Conservation (phyloP, 768 basidiomycete species). For the Phanerodontia chrysosporium region DNA sequence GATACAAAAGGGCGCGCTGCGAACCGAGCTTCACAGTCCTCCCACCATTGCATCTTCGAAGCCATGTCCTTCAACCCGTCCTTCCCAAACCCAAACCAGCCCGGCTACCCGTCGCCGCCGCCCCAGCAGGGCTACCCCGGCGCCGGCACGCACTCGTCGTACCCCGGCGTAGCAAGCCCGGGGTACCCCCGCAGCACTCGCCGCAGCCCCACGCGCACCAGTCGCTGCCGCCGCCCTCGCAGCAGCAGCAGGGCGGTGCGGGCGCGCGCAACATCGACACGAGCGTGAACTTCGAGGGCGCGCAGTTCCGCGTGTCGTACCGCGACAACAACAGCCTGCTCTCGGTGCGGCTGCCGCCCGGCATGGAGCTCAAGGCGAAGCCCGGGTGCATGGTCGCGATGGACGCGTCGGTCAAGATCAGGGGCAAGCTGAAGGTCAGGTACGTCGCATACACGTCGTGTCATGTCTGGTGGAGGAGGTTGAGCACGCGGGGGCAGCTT, state of each 20-base stretch:
- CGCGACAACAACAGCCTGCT: conserved; percentile 31
- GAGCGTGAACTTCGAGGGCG: conserved; percentile 25
- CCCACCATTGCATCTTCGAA: too few relatives aligned
- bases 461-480: neutral
- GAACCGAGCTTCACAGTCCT: too few relatives aligned
- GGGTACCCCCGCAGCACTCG: neutral
- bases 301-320: conserved; percentile 26
- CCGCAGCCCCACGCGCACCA: neutral
- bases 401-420: conserved; percentile 27
- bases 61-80: conserved; percentile 7
- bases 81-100: neutral
- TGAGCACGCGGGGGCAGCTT: conserved; percentile 14
- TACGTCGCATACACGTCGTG: neutral
- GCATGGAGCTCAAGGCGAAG: conserved; percentile 27
- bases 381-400: conserved; percentile 32
- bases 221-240: neutral
- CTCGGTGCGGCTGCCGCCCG: conserved; percentile 24
- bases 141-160: neutral
- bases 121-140: neutral
- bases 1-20: neutral
- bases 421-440: conserved; percentile 21
- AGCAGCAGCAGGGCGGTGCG: neutral
- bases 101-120: neutral
- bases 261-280: conserved; percentile 13
- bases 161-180: neutral